Percentiles rank a stretch among this genome's conserved stretches.
phyloP scores from a whole-genome alignment of 768 basidiomycete species.

The Leucocoprinus leucothites region DNA sequence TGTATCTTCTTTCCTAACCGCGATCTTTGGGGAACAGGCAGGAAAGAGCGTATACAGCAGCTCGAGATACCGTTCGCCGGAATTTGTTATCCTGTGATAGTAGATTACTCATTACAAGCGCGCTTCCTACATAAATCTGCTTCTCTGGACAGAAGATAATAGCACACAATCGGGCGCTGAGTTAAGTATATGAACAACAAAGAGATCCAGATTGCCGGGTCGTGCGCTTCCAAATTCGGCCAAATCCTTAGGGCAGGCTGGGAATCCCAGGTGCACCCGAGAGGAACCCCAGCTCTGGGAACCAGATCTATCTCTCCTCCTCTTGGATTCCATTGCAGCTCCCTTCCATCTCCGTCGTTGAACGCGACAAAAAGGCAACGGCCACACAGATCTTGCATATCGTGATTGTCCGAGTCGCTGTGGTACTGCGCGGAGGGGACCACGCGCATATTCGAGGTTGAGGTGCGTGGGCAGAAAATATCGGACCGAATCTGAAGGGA shows the following conservation, averaged over 20 bases:
- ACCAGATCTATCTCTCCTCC: neutral
- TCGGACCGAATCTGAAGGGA: neutral
- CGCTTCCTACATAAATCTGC: no score
- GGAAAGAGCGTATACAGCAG: slow-evolving; percentile 88
- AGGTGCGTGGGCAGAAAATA: slow-evolving; percentile 6
- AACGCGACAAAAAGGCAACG: neutral
- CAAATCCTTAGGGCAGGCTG: slow-evolving; percentile 11
- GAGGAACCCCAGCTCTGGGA: neutral
- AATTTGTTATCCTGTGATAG: slow-evolving; percentile 33
- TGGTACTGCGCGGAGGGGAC: no score
- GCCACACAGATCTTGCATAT: no score
- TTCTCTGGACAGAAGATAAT: no score
- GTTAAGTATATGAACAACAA: no score
- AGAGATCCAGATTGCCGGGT: slow-evolving; percentile 17
- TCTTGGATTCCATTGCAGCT: neutral
- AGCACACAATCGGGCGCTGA: no score
- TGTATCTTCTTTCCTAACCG: slow-evolving; percentile 10
- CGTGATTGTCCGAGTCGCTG: no score
- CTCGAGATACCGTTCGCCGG: slow-evolving; percentile 56
- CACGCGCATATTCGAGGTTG: no score
- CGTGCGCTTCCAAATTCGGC: slow-evolving; percentile 16
- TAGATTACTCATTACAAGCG: slow-evolving; percentile 14
- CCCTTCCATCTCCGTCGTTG: slow-evolving; percentile 9
- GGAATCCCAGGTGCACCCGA: neutral
- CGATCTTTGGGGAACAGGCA: slow-evolving; percentile 42